These are phyloP conservation scores for Tolypocladium capitatum DNA, from an alignment of 2,329 filamentous ascomycete genomes.

Conservation along the genomic window DNA sequence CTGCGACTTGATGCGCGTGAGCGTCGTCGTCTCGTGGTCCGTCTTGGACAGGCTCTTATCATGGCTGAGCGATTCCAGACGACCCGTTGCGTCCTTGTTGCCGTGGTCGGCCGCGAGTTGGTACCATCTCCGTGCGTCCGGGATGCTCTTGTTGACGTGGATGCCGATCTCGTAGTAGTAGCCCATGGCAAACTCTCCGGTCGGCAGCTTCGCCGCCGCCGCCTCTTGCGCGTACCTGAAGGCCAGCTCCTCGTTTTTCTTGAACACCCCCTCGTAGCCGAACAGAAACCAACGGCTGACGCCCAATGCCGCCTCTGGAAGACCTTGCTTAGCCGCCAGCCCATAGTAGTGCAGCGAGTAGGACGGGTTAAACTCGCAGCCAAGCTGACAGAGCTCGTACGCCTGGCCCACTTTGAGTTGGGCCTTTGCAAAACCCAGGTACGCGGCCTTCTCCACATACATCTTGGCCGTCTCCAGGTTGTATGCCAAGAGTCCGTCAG, in stretches of 20 bases:
- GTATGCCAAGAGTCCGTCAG: constrained; percentile 52
- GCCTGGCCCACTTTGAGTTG: constrained; percentile 95
- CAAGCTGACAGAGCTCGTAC: constrained; percentile 85
- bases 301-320: constrained; percentile 85
- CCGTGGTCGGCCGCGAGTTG: constrained; percentile 77
- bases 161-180: constrained; percentile 98
- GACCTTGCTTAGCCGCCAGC: constrained; percentile 79
- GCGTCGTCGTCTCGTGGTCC: constrained; percentile 85
- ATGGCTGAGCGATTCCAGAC: constrained; percentile 73
- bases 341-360: constrained; percentile 93
- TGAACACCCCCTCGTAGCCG: constrained; percentile 80
- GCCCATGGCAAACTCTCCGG: constrained; percentile 90
- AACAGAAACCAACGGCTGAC: constrained; percentile 99
- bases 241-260: constrained; percentile 90
- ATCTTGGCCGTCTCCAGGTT: constrained; percentile 63
- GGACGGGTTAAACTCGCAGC: constrained; percentile 88
- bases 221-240: constrained; percentile 85
- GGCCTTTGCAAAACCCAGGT: constrained; percentile 88
- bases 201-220: constrained; percentile 66
- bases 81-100: constrained; percentile 73
- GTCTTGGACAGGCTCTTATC: constrained; percentile 75
- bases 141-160: constrained; percentile 68
- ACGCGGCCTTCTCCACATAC: constrained; percentile 94
- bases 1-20: constrained; percentile 74
- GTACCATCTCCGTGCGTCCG: constrained; percentile 81